Evolutionary conservation across 805 yeast species (phyloP).

Genomic region (Cyberlindnera mycetangii): DNA sequence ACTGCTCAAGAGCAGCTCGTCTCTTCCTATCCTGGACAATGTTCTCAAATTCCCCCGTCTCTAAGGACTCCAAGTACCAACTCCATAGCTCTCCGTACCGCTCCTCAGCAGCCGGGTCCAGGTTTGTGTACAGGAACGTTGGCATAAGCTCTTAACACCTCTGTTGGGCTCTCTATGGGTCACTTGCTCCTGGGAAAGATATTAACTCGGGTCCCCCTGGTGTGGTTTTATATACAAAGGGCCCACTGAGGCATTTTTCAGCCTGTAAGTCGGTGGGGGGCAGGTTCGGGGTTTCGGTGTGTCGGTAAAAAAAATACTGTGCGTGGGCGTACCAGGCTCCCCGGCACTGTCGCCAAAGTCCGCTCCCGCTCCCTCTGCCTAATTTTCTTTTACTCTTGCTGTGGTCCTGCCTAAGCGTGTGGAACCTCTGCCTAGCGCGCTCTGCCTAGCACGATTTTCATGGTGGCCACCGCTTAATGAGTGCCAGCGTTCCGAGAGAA

Average conservation of each 20-base stretch:
- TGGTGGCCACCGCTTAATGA: background rate
- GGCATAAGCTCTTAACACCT: slow-evolving; percentile 14
- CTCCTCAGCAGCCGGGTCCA: slow-evolving; percentile 14
- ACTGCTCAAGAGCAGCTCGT: slow-evolving; percentile 13
- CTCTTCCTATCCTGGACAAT: slow-evolving; percentile 15
- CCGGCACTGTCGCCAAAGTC: too few relatives aligned
- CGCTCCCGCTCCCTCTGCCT: too few relatives aligned
- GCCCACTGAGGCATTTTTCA: slow-evolving; percentile 15
- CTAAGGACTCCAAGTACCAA: slow-evolving; percentile 20
- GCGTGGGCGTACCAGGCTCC: slow-evolving; percentile 6
- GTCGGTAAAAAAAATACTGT: too few relatives aligned
- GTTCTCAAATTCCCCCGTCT: slow-evolving; percentile 18
- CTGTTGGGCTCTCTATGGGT: too few relatives aligned
- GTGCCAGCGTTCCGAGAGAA: slow-evolving; percentile 14
- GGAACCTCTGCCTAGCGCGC: background rate
- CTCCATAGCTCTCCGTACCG: slow-evolving; percentile 17
- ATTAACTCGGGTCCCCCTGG: too few relatives aligned
- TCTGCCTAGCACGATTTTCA: background rate
- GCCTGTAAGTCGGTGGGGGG: background rate
- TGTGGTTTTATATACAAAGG: slow-evolving; percentile 1
- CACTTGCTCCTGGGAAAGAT: too few relatives aligned
- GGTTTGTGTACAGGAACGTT: slow-evolving; percentile 17
- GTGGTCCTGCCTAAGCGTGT: too few relatives aligned
- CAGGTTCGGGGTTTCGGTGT: background rate
- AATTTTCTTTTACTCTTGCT: too few relatives aligned